Evolutionary conservation across 768 basidiomycete species (phyloP).

Genomic region (Naganishia antarctica): DNA sequence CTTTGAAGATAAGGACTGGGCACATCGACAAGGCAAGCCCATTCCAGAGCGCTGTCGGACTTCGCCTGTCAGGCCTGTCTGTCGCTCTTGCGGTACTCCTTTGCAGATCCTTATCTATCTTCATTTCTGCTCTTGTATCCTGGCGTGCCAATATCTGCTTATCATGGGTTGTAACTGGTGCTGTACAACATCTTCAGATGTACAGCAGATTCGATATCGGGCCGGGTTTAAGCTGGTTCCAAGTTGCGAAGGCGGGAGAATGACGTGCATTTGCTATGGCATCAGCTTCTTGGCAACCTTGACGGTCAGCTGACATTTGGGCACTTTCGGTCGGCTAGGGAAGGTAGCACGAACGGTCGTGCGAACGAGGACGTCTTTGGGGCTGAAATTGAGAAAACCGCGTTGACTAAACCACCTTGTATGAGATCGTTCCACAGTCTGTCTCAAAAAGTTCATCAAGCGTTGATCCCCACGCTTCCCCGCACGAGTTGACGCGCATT

Average conservation of each 20-base stretch:
- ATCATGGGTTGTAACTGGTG: not conserved
- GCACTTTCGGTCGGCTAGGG: too few species aligned
- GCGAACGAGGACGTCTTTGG: too few species aligned
- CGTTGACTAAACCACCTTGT: too few species aligned
- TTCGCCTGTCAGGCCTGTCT: constrained; percentile 8
- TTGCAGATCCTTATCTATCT: constrained; percentile 1
- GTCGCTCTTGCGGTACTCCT: not conserved
- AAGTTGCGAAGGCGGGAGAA: not conserved
- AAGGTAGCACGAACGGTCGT: too few species aligned
- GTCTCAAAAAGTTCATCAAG: not conserved
- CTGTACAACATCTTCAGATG: not conserved
- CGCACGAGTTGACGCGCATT: too few species aligned
- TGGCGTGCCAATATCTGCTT: too few species aligned
- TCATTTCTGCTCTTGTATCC: not conserved
- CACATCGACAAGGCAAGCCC: not conserved
- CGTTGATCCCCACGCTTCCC: not conserved
- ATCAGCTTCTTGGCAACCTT: not conserved
- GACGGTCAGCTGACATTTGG: constrained; percentile 10
- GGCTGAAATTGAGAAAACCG: too few species aligned
- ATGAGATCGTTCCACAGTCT: too few species aligned
- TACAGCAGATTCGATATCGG: not conserved
- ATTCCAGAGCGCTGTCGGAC: constrained; percentile 6
- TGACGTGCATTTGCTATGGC: constrained; percentile 7
- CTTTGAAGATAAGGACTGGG: too few species aligned
- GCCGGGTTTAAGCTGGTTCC: not conserved